phyloP scores from a whole-genome alignment of 768 basidiomycete species.

The Tubosaeta sp. region DNA sequence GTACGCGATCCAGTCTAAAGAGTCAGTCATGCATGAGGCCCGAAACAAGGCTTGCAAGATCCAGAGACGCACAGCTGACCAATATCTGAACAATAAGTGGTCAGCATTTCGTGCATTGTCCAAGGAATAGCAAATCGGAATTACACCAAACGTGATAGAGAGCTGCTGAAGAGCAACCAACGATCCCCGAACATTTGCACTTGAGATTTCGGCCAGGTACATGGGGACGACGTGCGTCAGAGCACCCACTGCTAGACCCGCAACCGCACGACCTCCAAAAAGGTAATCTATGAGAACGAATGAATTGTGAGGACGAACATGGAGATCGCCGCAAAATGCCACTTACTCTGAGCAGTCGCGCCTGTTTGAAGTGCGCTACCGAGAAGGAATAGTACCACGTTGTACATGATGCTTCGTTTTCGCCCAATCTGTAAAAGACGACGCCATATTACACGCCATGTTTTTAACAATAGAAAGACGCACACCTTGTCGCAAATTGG shows the following conservation, averaged over 20 bases:
- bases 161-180: constrained; percentile 35
- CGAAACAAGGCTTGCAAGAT: not conserved
- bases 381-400: constrained; percentile 27
- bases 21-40: not conserved
- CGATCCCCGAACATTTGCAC: constrained; percentile 35
- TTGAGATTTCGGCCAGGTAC: constrained; percentile 38
- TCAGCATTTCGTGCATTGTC: not conserved
- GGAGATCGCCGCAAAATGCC: not conserved
- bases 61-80: constrained; percentile 26
- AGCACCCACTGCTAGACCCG: constrained; percentile 16
- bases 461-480: not conserved
- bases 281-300: constrained; percentile 16
- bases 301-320: not conserved
- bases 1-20: constrained; percentile 30
- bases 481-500: constrained; percentile 30
- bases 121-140: constrained; percentile 4
- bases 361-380: constrained; percentile 30
- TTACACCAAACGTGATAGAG: constrained; percentile 33
- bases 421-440: constrained; percentile 21
- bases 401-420: constrained; percentile 25
- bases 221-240: constrained; percentile 28
- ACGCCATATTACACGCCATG: not conserved
- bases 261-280: constrained; percentile 28
- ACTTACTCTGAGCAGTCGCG: constrained; percentile 23
- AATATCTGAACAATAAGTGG: constrained; percentile 18